These are phyloP conservation scores for Arthromyces matolae DNA, from an alignment of 768 basidiomycete species.

Conservation along the genomic window DNA sequence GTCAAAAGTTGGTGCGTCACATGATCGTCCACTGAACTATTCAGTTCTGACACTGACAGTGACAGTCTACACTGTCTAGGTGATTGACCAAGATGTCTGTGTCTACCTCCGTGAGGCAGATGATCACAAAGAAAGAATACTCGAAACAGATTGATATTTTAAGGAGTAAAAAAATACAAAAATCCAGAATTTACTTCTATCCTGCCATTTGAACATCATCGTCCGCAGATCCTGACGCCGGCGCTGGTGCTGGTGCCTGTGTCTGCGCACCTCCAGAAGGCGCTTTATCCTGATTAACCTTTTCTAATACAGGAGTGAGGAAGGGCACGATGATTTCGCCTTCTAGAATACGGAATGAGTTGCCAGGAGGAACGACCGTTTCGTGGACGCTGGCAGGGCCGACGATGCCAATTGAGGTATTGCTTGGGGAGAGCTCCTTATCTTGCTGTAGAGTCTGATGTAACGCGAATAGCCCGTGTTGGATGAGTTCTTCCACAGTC, in stretches of 20 bases:
- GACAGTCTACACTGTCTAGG: no score
- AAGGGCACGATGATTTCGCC: conserved; percentile 73
- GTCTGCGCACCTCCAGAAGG: no score
- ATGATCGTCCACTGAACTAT: no score
- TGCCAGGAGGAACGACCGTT: conserved; percentile 44
- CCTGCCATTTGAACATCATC: conserved; percentile 88
- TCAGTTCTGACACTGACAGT: no score
- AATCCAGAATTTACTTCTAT: conserved; percentile 29
- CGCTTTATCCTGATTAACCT: no score
- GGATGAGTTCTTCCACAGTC: conserved; percentile 81
- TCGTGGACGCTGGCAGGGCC: conserved; percentile 68
- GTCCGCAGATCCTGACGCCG: conserved; percentile 43
- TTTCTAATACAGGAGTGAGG: conserved; percentile 74
- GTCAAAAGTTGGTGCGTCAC: no score
- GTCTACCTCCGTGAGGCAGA: no score
- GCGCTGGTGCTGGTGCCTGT: conserved; percentile 35
- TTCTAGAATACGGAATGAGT: conserved; percentile 84
- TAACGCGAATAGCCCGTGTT: conserved; percentile 91
- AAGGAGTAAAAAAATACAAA: not conserved
- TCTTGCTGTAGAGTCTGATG: conserved; percentile 98
- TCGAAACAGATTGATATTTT: not conserved
- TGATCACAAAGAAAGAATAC: no score
- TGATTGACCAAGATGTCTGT: no score
- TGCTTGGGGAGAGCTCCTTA: conserved; percentile 89
- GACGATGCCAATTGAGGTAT: conserved; percentile 93